Evolutionary conservation across 352 stramenopile genomes (phyloP).

Genomic region (Albugo laibachii): DNA sequence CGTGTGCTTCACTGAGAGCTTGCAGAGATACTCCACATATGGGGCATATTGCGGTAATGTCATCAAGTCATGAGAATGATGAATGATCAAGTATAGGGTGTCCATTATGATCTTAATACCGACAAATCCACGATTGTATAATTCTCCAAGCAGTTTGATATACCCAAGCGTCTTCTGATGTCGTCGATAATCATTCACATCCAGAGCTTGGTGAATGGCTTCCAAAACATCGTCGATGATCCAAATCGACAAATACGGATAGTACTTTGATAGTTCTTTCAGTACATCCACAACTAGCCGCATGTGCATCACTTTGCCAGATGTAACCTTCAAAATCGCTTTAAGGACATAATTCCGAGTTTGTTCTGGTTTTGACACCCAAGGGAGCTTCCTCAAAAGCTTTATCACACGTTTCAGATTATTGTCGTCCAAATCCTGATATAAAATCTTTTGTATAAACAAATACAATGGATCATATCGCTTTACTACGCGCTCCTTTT

Average conservation of each 20-base stretch:
- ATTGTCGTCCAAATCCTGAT: constrained; percentile 53
- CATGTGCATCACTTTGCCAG: constrained; percentile 73
- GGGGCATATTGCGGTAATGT: constrained; percentile 47
- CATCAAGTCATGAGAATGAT: constrained; percentile 89
- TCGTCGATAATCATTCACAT: constrained; percentile 79
- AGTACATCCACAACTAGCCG: constrained; percentile 79
- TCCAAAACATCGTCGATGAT: constrained; percentile 90
- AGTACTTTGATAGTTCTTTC: constrained; percentile 60
- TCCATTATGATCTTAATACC: constrained; percentile 85
- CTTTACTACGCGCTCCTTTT: constrained; percentile 46
- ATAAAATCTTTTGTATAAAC: constrained; percentile 76
- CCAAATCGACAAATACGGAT: constrained; percentile 79
- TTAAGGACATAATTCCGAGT: constrained; percentile 71
- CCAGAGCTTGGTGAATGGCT: constrained; percentile 77
- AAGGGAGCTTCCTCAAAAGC: constrained; percentile 86
- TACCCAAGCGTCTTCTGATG: constrained; percentile 87
- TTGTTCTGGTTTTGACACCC: constrained; percentile 19
- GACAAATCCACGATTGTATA: constrained; percentile 85
- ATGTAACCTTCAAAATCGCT: constrained; percentile 85
- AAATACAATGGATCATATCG: constrained; percentile 85
- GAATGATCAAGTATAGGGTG: constrained; percentile 86
- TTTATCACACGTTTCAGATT: constrained; percentile 86
- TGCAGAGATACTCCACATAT: constrained; percentile 66
- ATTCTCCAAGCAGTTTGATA: constrained; percentile 84
- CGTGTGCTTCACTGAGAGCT: constrained; percentile 27